These are phyloP conservation scores for Phytophthora sp. DNA, from an alignment of 352 stramenopile species.

Conservation along the genomic window DNA sequence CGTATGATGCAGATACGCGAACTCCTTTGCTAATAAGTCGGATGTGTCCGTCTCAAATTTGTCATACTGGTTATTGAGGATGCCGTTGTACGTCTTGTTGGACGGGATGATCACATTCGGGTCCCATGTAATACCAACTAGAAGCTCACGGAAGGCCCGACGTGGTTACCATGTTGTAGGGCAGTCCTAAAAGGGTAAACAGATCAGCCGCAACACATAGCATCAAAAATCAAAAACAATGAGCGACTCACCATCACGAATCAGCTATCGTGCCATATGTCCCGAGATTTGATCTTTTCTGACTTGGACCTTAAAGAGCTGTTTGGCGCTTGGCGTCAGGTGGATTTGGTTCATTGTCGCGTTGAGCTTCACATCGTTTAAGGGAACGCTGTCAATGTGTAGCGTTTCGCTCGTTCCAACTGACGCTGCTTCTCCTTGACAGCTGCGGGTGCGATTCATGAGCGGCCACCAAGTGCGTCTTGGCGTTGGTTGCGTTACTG, in stretches of 20 bases:
- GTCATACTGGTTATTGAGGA: neutral
- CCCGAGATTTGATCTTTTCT: neutral
- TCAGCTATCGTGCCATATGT: too few species aligned
- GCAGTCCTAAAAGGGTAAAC: neutral
- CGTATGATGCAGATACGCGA: conserved; percentile 1
- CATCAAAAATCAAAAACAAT: too few species aligned
- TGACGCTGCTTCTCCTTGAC: neutral
- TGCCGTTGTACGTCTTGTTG: conserved; percentile 12
- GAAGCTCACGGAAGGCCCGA: conserved; percentile 3
- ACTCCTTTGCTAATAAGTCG: neutral
- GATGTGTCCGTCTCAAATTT: neutral
- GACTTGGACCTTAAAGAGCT: neutral
- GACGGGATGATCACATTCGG: conserved; percentile 1
- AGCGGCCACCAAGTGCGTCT: neutral
- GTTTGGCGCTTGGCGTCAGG: neutral
- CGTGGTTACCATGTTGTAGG: conserved; percentile 6
- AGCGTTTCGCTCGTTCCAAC: neutral
- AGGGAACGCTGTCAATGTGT: neutral
- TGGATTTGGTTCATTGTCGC: neutral
- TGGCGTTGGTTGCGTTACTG: conserved; percentile 3
- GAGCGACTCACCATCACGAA: too few species aligned
- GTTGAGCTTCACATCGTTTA: neutral
- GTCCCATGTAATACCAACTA: neutral
- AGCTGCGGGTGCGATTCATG: neutral
- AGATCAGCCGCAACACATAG: too few species aligned